These are phyloP conservation scores for Cynanchum wilfordii DNA, from an alignment of 257 asterid genomes.

Conservation along the genomic window DNA sequence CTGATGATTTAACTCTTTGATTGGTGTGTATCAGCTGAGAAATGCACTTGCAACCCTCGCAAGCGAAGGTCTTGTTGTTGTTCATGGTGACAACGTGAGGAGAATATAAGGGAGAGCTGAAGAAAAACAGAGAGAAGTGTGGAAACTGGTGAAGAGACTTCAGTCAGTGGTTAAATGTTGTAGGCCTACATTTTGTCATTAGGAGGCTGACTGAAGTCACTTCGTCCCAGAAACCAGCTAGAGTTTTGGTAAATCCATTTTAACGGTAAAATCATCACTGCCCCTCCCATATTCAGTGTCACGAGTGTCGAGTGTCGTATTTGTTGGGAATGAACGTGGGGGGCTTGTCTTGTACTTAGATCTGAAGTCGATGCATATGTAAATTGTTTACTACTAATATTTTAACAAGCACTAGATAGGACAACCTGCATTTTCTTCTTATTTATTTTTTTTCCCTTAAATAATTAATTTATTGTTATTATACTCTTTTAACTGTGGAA, in stretches of 20 bases:
- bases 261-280: not conserved
- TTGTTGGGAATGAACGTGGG: not conserved
- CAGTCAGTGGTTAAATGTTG: not conserved
- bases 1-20: constrained; percentile 1
- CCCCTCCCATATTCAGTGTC: not conserved
- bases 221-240: not conserved
- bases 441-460: too few species aligned
- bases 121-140: too few species aligned
- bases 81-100: constrained; percentile 84
- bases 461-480: too few species aligned
- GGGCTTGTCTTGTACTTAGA: not conserved
- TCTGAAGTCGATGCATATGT: not conserved
- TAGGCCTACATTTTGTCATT: not conserved
- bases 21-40: constrained; percentile 54
- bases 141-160: not conserved
- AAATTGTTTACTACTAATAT: not conserved
- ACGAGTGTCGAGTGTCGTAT: not conserved
- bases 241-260: not conserved
- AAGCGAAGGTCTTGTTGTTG: constrained; percentile 65
- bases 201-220: not conserved
- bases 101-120: constrained; percentile 44
- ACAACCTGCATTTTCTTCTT: not conserved
- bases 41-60: constrained; percentile 80
- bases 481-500: too few species aligned
- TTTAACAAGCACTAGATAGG: not conserved